A percentile compares a stretch with the other conserved stretches of the same genome.
These are phyloP conservation scores for Ceratocystis papillata DNA, from an alignment of 2,329 filamentous ascomycete genomes.

Conservation along the genomic window DNA sequence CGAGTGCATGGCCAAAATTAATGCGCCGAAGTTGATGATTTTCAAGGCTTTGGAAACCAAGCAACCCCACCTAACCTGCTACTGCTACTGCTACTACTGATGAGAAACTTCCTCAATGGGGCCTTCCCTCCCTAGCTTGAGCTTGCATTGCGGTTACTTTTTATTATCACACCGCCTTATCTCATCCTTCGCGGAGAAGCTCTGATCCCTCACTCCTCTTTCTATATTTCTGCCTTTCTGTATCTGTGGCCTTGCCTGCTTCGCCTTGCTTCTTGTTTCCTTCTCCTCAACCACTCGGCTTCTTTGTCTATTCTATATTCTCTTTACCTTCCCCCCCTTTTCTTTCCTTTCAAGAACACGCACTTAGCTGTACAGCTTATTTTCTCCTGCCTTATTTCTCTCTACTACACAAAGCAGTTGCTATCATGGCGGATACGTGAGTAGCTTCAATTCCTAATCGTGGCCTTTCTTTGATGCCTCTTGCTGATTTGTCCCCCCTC, in stretches of 20 bases:
- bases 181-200: background rate
- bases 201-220: background rate
- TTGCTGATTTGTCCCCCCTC: conserved; percentile 5
- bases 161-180: conserved; percentile 9
- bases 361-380: too few species aligned
- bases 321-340: too few species aligned
- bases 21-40: too few species aligned
- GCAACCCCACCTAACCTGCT: background rate
- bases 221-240: background rate
- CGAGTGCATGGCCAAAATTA: too few species aligned
- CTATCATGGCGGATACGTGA: conserved; percentile 30
- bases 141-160: background rate
- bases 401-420: conserved; percentile 23
- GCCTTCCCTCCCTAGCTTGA: background rate
- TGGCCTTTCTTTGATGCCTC: background rate
- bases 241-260: background rate
- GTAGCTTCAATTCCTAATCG: conserved; percentile 15
- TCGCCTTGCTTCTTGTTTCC: background rate
- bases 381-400: background rate
- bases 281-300: background rate
- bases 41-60: too few species aligned
- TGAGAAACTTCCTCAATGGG: background rate
- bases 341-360: too few species aligned
- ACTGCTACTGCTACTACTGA: background rate
- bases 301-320: too few species aligned